Conservation (phyloP, 1,139 yeast genomes). For the Barnettozyma hawaiiensis region DNA sequence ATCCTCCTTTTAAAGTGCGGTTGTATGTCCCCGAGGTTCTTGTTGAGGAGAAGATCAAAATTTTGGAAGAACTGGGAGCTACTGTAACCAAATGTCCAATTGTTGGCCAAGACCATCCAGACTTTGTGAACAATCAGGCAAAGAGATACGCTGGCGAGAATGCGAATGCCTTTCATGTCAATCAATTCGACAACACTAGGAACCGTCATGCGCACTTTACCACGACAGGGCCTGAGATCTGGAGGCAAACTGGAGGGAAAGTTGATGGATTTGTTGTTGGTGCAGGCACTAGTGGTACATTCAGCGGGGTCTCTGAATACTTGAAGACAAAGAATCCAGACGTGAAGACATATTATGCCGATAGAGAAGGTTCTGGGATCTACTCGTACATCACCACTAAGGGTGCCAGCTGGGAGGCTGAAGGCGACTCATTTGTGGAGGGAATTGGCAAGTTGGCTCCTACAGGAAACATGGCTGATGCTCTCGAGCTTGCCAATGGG, state of each 20-base stretch:
- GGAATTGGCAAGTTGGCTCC: slow-evolving; percentile 22
- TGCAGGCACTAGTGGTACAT: slow-evolving; percentile 24
- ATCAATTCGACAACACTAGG: slow-evolving; percentile 19
- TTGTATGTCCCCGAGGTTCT: slow-evolving; percentile 20
- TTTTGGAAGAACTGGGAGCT: slow-evolving; percentile 18
- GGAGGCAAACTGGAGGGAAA: slow-evolving; percentile 21
- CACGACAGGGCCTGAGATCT: slow-evolving; percentile 24
- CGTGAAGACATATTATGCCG: slow-evolving; percentile 18
- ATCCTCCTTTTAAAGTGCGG: slow-evolving; percentile 21
- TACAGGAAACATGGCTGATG: slow-evolving; percentile 20
- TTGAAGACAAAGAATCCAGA: slow-evolving; percentile 14
- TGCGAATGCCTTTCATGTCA: slow-evolving; percentile 16
- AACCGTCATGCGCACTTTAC: slow-evolving; percentile 22
- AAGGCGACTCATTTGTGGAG: slow-evolving; percentile 23
- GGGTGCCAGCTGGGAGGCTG: slow-evolving; percentile 20
- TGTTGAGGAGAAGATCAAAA: slow-evolving; percentile 17
- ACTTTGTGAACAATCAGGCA: slow-evolving; percentile 19
- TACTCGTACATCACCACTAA: slow-evolving; percentile 16
- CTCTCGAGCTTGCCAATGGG: slow-evolving; percentile 15
- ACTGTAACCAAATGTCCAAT: slow-evolving; percentile 16
- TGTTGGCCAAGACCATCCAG: slow-evolving; percentile 18
- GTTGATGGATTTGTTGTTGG: slow-evolving; percentile 20
- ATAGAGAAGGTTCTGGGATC: slow-evolving; percentile 23
- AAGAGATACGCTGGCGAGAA: slow-evolving; percentile 15
- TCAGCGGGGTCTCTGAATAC: slow-evolving; percentile 16